Evolutionary conservation across 2,329 filamentous ascomycete species (phyloP), one percentile per base, ranked within the genome.

Genomic region (Neonectria faginata): DNA sequence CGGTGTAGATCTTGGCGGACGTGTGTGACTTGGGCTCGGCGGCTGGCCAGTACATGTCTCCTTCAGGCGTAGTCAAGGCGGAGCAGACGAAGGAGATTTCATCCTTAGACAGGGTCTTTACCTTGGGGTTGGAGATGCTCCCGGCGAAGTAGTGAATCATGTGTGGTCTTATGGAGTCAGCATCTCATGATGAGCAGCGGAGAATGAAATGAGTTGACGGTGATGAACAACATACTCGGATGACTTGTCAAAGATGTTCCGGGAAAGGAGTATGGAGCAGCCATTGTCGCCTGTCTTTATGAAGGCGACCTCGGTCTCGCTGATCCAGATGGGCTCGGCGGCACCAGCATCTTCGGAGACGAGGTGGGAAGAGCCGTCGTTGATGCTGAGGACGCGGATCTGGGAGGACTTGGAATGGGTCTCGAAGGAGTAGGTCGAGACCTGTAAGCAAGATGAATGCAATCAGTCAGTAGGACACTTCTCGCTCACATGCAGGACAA

Each of bases 351-450:
- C 88, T 57, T 91, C 86, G 51, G 88, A 90, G 11, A 97, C 82
- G 12, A 89, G 78, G 4, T 83, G 87, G 4, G 90, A 90, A 55
- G 90, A 84, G 36, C 91, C 90, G 8, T 86, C 88, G 50, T 85
- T 81, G 63, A 94, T 84, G 70, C 95, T 89, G 44, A 97, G 81
- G 27, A 95, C 78, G 18, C 90, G 87, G 70, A 91, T 89, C 80
- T 94, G 90, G 64, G 83, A 85, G 5, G 85, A 86, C 75, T 90
- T 91, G 51, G 84, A 84, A 75, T 97, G 93, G 0, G 87, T 85
- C 42, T 91, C 84, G 78, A 97, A 97, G 5, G 89, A 94, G 78
- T 97, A 97, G 2, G 90, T 88, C 0, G 91, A 92, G 16, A 89
- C 83, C 77, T 89, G 12, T 7, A 14, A 14, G 48, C 10, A 18